phyloP scores from a whole-genome alignment of 768 basidiomycete genomes.

The Rubroboletus satanas region DNA sequence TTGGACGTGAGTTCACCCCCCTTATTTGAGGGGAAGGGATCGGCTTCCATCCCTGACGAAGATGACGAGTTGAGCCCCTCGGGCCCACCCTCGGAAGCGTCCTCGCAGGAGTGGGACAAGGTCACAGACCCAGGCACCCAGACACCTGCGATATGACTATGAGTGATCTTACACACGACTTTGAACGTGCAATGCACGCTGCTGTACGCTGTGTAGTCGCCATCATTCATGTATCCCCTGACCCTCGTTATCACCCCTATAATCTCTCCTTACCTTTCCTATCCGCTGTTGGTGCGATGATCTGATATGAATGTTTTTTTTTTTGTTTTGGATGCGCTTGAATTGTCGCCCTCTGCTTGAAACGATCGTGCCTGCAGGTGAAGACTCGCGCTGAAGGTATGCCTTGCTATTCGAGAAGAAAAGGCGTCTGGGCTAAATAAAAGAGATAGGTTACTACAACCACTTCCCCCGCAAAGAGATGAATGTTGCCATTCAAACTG shows the following conservation, averaged over 20 bases:
- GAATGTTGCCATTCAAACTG: conserved; percentile 58
- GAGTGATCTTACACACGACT: conserved; percentile 26
- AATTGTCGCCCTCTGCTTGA: conserved; percentile 5
- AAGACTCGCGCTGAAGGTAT: conserved; percentile 72
- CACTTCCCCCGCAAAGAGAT: conserved; percentile 69
- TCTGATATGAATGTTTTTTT: conserved; percentile 62
- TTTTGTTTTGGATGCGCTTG: conserved; percentile 23
- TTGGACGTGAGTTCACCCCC: conserved; percentile 79
- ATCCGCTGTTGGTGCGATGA: conserved; percentile 29
- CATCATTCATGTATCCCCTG: conserved; percentile 24
- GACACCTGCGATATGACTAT: conserved; percentile 42
- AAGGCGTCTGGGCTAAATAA: conserved; percentile 15
- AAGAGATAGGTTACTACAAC: conserved; percentile 64
- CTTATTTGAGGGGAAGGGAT: conserved; percentile 32
- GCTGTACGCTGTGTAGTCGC: conserved; percentile 32
- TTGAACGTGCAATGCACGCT: conserved; percentile 27
- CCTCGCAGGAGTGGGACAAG: conserved; percentile 89
- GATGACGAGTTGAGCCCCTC: conserved; percentile 55
- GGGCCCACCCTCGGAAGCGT: conserved; percentile 79
- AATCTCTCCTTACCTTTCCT: conserved; percentile 18
- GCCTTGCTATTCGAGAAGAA: conserved; percentile 30
- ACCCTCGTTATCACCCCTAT: conserved; percentile 14
- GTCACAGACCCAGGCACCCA: conserved; percentile 71
- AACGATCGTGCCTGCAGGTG: conserved; percentile 43
- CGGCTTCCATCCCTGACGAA: conserved; percentile 40